Evolutionary conservation across 352 stramenopile genomes (phyloP).

Genomic region (Lagenidium giganteum): DNA sequence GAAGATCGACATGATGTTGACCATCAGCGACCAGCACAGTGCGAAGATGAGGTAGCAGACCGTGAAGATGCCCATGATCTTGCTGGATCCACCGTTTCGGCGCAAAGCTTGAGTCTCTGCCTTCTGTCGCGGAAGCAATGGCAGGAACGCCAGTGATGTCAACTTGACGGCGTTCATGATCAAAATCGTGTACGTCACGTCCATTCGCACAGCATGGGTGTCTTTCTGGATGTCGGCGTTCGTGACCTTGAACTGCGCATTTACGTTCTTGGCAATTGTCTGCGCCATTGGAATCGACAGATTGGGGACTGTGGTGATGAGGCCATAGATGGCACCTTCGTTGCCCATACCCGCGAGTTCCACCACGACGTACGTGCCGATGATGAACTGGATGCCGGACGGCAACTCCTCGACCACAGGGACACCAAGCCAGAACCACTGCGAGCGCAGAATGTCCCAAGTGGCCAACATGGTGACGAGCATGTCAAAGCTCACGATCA

Average conservation of each 20-base stretch:
- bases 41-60: slow-evolving; percentile 11
- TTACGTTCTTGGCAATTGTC: slow-evolving; percentile 15
- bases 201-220: slow-evolving; percentile 4
- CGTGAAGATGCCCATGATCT: slow-evolving; percentile 1
- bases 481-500: slow-evolving; percentile 21
- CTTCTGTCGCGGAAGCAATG: slow-evolving; percentile 12
- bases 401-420: slow-evolving; percentile 23
- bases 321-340: slow-evolving; percentile 21
- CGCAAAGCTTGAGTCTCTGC: slow-evolving; percentile 7
- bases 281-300: slow-evolving; percentile 14
- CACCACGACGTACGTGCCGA: slow-evolving; percentile 16
- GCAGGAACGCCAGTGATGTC: slow-evolving; percentile 2
- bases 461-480: slow-evolving; percentile 21
- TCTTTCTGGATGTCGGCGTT: slow-evolving; percentile 7
- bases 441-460: slow-evolving; percentile 29
- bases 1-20: slow-evolving; percentile 21
- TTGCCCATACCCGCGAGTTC: slow-evolving; percentile 13
- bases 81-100: slow-evolving; percentile 3
- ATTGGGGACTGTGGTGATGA: slow-evolving; percentile 21
- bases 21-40: slow-evolving; percentile 18
- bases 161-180: slow-evolving; percentile 10
- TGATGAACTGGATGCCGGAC: slow-evolving; percentile 18
- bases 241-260: slow-evolving; percentile 3
- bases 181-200: slow-evolving; percentile 14
- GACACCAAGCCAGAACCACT: slow-evolving; percentile 33